A percentile compares a stretch with the other conserved stretches of the same genome.
These are phyloP conservation scores for Eutypella sp. DNA, from an alignment of 2,329 filamentous ascomycete genomes.

Conservation along the genomic window DNA sequence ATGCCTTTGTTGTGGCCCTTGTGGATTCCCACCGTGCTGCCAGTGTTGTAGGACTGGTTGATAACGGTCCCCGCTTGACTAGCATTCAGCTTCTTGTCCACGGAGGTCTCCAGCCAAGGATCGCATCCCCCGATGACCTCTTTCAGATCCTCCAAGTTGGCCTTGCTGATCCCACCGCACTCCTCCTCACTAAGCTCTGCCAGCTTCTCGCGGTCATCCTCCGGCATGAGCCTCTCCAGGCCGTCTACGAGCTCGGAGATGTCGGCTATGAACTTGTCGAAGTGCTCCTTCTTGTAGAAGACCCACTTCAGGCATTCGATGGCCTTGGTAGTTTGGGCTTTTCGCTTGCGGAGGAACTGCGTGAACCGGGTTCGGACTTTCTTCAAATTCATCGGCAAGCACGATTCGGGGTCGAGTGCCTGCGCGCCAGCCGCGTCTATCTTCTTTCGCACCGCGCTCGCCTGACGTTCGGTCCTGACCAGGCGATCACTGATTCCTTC, in stretches of 20 bases:
- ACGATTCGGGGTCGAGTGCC: background rate
- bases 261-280: background rate
- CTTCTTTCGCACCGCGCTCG: background rate
- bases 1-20: background rate
- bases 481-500: no score
- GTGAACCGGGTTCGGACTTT: background rate
- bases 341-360: background rate
- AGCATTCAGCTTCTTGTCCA: background rate
- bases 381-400: background rate
- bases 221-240: background rate
- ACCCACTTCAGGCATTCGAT: background rate
- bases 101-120: background rate
- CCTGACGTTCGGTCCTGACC: background rate
- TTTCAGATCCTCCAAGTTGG: background rate
- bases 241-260: background rate
- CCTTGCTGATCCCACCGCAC: background rate
- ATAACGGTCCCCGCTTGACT: background rate
- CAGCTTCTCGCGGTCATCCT: background rate
- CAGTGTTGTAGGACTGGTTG: background rate
- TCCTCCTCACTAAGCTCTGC: background rate
- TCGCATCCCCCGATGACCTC: background rate
- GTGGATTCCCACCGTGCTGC: background rate
- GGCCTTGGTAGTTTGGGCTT: background rate
- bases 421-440: background rate
- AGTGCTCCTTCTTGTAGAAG: background rate